phyloP scores from a whole-genome alignment of 352 stramenopile species.

The Globisporangium uncinulatum region DNA sequence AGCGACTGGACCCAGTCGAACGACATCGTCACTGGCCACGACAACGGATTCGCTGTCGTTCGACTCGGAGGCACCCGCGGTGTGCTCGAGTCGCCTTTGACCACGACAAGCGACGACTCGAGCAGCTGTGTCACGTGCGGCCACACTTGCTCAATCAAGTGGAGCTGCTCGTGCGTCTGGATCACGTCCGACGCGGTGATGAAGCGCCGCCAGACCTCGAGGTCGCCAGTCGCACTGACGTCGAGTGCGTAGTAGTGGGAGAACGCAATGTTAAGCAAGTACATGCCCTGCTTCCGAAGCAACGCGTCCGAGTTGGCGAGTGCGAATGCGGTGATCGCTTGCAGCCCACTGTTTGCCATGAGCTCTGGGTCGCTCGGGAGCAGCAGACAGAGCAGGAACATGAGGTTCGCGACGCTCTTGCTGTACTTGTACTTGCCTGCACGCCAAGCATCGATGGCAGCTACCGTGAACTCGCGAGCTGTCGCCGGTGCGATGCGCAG shows the following conservation, averaged over 20 bases:
- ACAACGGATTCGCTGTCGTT: neutral
- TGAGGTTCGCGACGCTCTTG: slow-evolving; percentile 32
- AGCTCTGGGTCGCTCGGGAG: slow-evolving; percentile 38
- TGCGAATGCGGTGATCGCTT: slow-evolving; percentile 45
- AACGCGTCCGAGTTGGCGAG: slow-evolving; percentile 47
- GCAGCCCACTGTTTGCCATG: slow-evolving; percentile 29
- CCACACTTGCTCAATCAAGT: slow-evolving; percentile 83
- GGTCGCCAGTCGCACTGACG: neutral
- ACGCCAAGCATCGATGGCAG: slow-evolving; percentile 22
- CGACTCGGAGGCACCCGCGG: neutral
- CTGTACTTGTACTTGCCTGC: slow-evolving; percentile 4
- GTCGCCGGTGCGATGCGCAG: slow-evolving; percentile 13
- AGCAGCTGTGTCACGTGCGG: slow-evolving; percentile 58
- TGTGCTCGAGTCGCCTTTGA: neutral
- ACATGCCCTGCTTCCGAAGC: slow-evolving; percentile 63
- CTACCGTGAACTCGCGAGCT: slow-evolving; percentile 13
- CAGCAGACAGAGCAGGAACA: slow-evolving; percentile 60
- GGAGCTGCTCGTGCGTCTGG: slow-evolving; percentile 78
- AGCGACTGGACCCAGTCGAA: slow-evolving; percentile 79
- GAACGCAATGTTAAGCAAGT: slow-evolving; percentile 63
- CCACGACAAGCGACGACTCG: slow-evolving; percentile 27
- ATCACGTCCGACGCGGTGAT: slow-evolving; percentile 74
- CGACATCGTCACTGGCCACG: slow-evolving; percentile 55
- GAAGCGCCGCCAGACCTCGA: slow-evolving; percentile 59
- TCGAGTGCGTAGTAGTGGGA: slow-evolving; percentile 42